Evolutionary conservation across 371 early-diverging fungal genomes (phyloP), one percentile per base, ranked within the genome.

Genomic region (Cladochytrium tenue): DNA sequence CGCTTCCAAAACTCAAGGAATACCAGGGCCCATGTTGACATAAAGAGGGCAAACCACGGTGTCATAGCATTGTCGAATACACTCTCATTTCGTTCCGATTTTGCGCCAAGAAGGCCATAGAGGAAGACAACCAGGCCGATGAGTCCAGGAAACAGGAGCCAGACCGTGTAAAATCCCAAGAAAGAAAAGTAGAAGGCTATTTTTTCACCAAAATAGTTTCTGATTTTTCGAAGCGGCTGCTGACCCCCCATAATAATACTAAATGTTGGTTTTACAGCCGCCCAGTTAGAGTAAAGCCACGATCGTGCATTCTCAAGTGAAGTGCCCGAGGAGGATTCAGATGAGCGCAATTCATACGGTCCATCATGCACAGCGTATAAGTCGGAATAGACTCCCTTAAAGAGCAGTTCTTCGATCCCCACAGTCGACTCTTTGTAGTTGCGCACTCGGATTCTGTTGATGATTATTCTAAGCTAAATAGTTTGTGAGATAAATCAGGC

Each of bases 1-100:
- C 89, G 78, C 61, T 86, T 86, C 89, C 89, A 89, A 66, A 76
- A 85, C 57, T 88, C 87, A 28, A 88, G 68, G 67, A 83, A 87
- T n/a, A 82, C 35, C 0, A 81, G 71, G 0, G 84, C 74, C 86
- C 86, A 88, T 15, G 85, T 56, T 20, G 81, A 62, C 77, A 88
- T 82, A 61, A 83, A 75, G 53, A 88, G 63, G 2, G 87, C 78
- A 66, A 66, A 88, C 10, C 79, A 78, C 52, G 78, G 36, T 0
- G 87, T 86, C 25, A 76, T 31, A 7, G 67, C 73, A 64, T 85
- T 88, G 62, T 88, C 88, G 70, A 88, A 85, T 32, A 85, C 60
- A 7, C 28, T 30, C 10, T 50, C 56, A 23, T 31, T 58, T 10
- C 25, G 26, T 31, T 2, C 4, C 56, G 60, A 30, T 5, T 30